These are phyloP conservation scores for Stylosanthes scabra DNA, from an alignment of 331 rosid species.

Conservation along the genomic window DNA sequence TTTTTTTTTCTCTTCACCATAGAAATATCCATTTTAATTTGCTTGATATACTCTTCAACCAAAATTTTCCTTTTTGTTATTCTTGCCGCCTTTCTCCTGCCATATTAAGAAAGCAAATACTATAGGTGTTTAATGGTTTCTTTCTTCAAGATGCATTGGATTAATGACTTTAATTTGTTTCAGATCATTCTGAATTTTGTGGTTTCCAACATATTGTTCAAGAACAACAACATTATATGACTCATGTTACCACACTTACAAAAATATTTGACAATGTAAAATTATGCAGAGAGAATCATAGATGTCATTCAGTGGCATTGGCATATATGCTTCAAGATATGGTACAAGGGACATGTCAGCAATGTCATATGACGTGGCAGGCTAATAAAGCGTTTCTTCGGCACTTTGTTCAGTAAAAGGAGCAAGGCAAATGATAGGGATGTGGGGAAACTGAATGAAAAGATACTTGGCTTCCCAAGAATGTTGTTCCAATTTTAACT, in stretches of 20 bases:
- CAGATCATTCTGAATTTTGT: not conserved
- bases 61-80: not conserved
- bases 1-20: too few relatives aligned
- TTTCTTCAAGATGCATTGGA: not conserved
- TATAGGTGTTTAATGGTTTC: not conserved
- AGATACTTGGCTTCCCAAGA: conserved; percentile 93
- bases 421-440: conserved; percentile 54
- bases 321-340: conserved; percentile 33
- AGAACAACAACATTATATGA: not conserved
- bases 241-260: too few relatives aligned
- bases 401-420: conserved; percentile 61
- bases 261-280: too few relatives aligned
- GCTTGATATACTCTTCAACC: not conserved
- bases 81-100: not conserved
- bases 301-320: conserved; percentile 17
- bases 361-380: conserved; percentile 49
- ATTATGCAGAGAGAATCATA: not conserved
- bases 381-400: conserved; percentile 41
- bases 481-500: conserved; percentile 74
- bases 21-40: conserved; percentile 2
- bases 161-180: not conserved
- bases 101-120: not conserved
- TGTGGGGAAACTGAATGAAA: conserved; percentile 55
- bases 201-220: not conserved
- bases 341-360: conserved; percentile 48